phyloP scores from a whole-genome alignment of 306 rosid species.

The Cucurbita moschata region DNA sequence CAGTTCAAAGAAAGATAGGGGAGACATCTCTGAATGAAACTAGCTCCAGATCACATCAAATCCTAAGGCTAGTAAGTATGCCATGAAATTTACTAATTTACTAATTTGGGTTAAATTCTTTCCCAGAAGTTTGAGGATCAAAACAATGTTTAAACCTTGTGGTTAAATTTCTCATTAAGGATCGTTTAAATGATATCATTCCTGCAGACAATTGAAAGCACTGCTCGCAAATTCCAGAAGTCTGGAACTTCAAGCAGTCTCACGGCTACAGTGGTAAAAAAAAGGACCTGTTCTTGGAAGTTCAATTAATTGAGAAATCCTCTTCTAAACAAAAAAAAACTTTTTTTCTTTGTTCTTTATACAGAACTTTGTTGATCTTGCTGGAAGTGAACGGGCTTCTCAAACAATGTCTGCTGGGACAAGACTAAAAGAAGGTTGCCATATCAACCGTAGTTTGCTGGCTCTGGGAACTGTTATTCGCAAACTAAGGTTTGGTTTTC shows the following conservation, averaged over 20 bases:
- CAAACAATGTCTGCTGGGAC: conserved; percentile 63
- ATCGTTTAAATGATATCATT: conserved; percentile 5
- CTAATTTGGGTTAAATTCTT: not conserved
- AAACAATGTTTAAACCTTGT: not conserved
- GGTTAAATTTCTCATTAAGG: not conserved
- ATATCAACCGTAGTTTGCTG: conserved; percentile 86
- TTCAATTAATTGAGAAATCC: not conserved
- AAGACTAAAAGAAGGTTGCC: conserved; percentile 87
- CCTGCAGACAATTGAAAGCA: conserved; percentile 75
- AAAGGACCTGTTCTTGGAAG: not conserved
- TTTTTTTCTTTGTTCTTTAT: not conserved
- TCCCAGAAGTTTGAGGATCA: not conserved
- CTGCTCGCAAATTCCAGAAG: conserved; percentile 27
- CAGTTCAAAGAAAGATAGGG: conserved; percentile 82
- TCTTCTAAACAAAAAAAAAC: not conserved
- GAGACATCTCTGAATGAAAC: conserved; percentile 82
- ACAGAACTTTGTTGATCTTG: conserved; percentile 76
- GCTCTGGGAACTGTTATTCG: conserved; percentile 83
- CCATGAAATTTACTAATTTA: not conserved
- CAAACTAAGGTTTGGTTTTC: conserved; percentile 50
- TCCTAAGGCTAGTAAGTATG: conserved; percentile 62
- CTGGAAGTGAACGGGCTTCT: conserved; percentile 91
- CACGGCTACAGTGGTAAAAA: conserved; percentile 60
- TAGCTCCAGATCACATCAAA: conserved; percentile 97
- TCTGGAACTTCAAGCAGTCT: conserved; percentile 33